phyloP scores from a whole-genome alignment of 2,329 filamentous ascomycete species.

The Fusarium decemcellulare region DNA sequence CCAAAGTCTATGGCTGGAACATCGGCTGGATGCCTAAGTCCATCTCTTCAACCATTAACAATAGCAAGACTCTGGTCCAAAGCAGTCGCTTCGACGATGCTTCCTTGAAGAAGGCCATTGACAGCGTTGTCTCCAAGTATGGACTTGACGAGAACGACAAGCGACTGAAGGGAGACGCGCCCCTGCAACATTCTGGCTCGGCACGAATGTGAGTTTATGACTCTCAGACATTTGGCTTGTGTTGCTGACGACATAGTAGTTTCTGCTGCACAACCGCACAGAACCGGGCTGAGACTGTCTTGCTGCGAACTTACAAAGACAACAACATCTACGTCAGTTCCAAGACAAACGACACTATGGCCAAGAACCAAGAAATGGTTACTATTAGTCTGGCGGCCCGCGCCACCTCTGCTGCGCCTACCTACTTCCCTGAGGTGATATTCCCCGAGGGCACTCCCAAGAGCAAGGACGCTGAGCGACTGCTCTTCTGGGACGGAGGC shows the following conservation, averaged over 20 bases:
- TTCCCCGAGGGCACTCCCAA: conserved; percentile 24
- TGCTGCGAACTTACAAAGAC: conserved; percentile 31
- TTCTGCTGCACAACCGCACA: conserved; percentile 28
- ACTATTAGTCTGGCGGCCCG: conserved; percentile 37
- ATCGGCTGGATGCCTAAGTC: conserved; percentile 20
- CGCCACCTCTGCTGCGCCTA: conserved; percentile 36
- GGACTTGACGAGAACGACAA: conserved; percentile 34
- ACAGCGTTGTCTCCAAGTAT: conserved; percentile 26
- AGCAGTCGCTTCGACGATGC: conserved; percentile 35
- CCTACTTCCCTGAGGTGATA: conserved; percentile 34
- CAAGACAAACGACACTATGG: conserved; percentile 29
- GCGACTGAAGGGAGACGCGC: conserved; percentile 30
- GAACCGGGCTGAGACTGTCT: conserved; percentile 34
- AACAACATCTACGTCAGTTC: conserved; percentile 23
- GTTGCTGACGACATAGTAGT: not conserved
- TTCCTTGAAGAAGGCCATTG: conserved; percentile 25
- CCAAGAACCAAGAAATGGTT: conserved; percentile 16
- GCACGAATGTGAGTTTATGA: conserved; percentile 22
- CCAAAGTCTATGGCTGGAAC: conserved; percentile 30
- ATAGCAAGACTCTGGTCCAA: conserved; percentile 29
- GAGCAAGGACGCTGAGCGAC: not conserved
- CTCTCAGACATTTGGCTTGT: accelerated
- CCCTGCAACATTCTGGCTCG: conserved; percentile 21
- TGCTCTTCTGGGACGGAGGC: conserved; percentile 36
- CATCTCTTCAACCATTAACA: conserved; percentile 17